Base-by-base conservation (phyloP, 768 basidiomycete species). In the Melanogaster broomeanus region DNA sequence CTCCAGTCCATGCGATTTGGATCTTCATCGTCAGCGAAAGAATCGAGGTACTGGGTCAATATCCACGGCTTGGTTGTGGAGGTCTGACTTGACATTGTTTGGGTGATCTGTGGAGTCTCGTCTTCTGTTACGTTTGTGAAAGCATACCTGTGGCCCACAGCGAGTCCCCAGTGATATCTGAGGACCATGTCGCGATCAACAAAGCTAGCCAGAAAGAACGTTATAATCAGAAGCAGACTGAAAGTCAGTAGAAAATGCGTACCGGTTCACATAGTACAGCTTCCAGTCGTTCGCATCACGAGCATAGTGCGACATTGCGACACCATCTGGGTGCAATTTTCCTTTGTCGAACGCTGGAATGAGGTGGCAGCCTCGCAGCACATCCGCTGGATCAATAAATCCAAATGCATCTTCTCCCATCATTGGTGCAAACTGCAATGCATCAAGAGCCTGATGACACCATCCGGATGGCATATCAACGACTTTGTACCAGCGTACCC, bases 221-320 rank as follows among this genome's bases (percentile, higher is more conserved):
- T 15, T 22, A 6, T 5, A 13, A 24, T 4, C 33, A 15, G 34
- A 16, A 3, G 35, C 8, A 12, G 9, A 30, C 30, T 28, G 8
- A 33, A 16, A 0, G 2, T 11, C 9, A 12, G 10, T 7, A 27
- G 21, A 5, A 15, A 24, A 13, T 38, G 39, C 35, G 0, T 25
- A 56, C 55, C 46, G 0, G 37, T 56, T 56, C n/a, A 56, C 25
- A 49, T 56, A 56, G 39, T 56, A 56, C 11, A 3, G n/a, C 9
- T 25, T 30, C 52, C 52, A 53, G 41, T 56, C 47, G 6, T 21
- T 1, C 6, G 24, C 34, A 48, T 56, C 51, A 8, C 31, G 19
- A 6, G 47, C 40, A 41, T 38, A 42, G 10, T 19, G 16, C 2
- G 52, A 52, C 21, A 56, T 3, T 1, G 44, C 27, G 15, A 22